These are phyloP conservation scores for Populus simonii DNA, from an alignment of 345 rosid genomes.

Conservation along the genomic window DNA sequence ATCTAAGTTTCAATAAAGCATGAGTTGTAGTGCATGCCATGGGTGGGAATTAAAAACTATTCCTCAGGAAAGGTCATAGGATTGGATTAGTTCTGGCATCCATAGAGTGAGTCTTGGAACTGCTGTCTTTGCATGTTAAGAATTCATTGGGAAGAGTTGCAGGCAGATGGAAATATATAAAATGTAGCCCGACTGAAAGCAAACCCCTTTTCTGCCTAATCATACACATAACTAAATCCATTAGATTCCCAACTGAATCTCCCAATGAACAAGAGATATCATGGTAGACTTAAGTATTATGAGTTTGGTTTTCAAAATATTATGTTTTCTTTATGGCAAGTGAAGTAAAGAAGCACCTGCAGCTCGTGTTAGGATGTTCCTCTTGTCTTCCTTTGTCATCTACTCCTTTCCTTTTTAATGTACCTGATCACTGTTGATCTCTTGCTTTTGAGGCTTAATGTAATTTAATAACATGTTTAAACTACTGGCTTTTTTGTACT, in stretches of 20 bases:
- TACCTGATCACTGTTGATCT: constrained; percentile 18
- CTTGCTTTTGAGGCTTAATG: constrained; percentile 27
- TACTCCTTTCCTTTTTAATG: not conserved
- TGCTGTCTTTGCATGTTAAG: constrained; percentile 14
- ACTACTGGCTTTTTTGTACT: constrained; percentile 25
- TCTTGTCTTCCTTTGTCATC: constrained; percentile 3
- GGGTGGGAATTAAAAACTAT: constrained; percentile 15
- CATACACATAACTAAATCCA: constrained; percentile 22
- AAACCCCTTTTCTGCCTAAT: constrained; percentile 30
- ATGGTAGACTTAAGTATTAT: constrained; percentile 27
- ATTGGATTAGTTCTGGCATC: constrained; percentile 18
- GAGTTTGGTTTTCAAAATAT: constrained; percentile 29
- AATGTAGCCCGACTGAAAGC: constrained; percentile 27
- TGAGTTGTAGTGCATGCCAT: constrained; percentile 27
- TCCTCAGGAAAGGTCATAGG: constrained; percentile 2
- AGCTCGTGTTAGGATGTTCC: constrained; percentile 15
- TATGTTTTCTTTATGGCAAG: constrained; percentile 12
- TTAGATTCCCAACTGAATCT: constrained; percentile 32
- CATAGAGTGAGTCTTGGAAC: not conserved
- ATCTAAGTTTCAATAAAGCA: constrained; percentile 20
- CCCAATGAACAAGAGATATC: constrained; percentile 24
- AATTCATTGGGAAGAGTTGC: constrained; percentile 33
- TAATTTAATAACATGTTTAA: constrained; percentile 18
- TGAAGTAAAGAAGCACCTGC: not conserved
- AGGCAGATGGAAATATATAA: constrained; percentile 24